Base-by-base conservation (phyloP, 2,329 filamentous ascomycete species). In the Acrocalymma vagum region DNA sequence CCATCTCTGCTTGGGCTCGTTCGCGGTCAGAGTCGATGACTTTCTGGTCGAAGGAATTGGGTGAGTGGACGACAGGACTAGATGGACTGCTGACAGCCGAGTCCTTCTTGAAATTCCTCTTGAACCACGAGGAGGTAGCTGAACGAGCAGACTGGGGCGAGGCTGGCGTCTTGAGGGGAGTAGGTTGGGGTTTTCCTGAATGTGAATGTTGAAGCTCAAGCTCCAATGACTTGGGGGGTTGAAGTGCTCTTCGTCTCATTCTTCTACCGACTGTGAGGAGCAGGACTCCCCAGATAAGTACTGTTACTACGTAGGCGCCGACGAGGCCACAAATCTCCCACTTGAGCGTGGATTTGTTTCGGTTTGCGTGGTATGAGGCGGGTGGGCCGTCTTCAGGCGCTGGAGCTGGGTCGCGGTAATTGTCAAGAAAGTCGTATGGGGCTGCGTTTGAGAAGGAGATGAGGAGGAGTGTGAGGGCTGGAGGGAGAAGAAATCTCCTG, bases 271-370 rank as follows among this genome's bases (percentile, higher is more conserved):
- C 48, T 2, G 74, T 77, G 48, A 78, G 68, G n/a, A 79, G 65
- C 38, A 76, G 73, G 22, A 83, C 75, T 57, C 89, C 85, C 58
- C 94, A 83, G 58, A 94, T 70, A 60, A 90, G 78, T 62, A 95
- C 79, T 23, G 84, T 88, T 46, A 90, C 69, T 43, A 92, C 79
- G 82, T 96, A 96, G 44, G 88, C 86, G 47, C 86, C 90, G 44
- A 93, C 80, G 45, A 97, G 88, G 53, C 86, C 90, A 51, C 88
- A 87, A 55, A 96, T 85, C 70, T 96, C 87, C 44, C 84, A 85
- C 13, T 91, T 90, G 15, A 96, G 81, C 40, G 87, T 83, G 13
- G 78, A 72, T 50, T 50, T 63, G 54, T 70, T 54, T 54, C 60
- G 54, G 17, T 56, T 46, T 13, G 64, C 64, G 58, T 63, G 33